Percentiles rank a stretch among this genome's conserved stretches.
Evolutionary conservation across 2,329 filamentous ascomycete genomes (phyloP).

Genomic region (Plectosphaerella plurivora): DNA sequence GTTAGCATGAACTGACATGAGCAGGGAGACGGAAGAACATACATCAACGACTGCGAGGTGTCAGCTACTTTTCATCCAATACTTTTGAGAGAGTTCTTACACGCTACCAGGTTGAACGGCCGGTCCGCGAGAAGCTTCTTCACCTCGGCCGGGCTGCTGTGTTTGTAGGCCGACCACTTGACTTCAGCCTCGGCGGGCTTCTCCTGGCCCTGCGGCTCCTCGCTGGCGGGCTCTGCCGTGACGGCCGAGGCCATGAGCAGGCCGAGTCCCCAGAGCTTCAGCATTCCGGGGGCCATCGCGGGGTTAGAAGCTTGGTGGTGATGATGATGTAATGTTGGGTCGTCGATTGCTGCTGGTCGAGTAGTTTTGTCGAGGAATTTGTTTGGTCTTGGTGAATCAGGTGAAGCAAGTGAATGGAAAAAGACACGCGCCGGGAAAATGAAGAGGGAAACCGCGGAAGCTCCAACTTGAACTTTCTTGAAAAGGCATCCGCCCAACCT

Average conservation of each 20-base stretch:
- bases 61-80: not conserved
- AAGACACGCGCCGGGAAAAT: not conserved
- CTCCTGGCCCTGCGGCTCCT: not conserved
- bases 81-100: slow-evolving; percentile 16
- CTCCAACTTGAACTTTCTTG: no score
- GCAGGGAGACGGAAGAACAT: not conserved
- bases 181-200: not conserved
- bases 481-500: not conserved
- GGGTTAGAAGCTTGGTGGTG: no score
- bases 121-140: slow-evolving; percentile 7
- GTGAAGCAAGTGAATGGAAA: not conserved
- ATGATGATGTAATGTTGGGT: no score
- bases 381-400: not conserved
- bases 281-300: not conserved
- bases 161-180: slow-evolving; percentile 1
- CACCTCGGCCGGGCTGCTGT: slow-evolving; percentile 4
- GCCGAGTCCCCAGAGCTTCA: not conserved
- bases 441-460: not conserved
- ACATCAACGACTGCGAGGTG: not conserved
- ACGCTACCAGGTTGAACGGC: slow-evolving; percentile 23
- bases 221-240: not conserved
- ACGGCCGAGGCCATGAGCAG: not conserved
- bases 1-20: not conserved
- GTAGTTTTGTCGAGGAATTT: no score
- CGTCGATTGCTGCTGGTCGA: no score